These are phyloP conservation scores for Fraxinus ornus DNA, from an alignment of 305 asterid species.

Conservation along the genomic window DNA sequence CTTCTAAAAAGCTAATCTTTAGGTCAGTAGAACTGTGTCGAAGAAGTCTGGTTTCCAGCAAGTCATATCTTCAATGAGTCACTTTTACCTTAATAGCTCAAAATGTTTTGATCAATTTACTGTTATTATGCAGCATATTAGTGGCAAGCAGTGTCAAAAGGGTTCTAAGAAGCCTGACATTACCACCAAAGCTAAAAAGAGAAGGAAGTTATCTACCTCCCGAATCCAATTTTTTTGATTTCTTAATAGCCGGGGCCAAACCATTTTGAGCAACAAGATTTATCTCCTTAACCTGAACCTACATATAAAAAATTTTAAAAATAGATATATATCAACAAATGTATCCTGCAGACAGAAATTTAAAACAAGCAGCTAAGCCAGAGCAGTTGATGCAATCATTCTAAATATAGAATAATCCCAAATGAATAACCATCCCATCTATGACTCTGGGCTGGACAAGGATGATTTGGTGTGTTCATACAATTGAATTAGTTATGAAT, in stretches of 20 bases:
- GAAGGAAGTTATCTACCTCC: slow-evolving; percentile 33
- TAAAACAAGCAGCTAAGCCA: background rate
- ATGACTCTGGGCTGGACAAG: background rate
- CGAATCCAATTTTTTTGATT: slow-evolving; percentile 31
- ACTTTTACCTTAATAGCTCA: background rate
- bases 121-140: background rate
- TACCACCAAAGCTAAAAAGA: background rate
- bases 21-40: background rate
- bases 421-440: background rate
- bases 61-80: background rate
- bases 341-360: background rate
- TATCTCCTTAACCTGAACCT: slow-evolving; percentile 58
- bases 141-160: background rate
- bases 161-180: background rate
- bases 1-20: background rate
- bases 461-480: background rate
- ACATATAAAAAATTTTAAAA: slow-evolving; percentile 11
- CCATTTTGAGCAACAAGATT: slow-evolving; percentile 49
- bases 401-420: background rate
- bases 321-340: background rate
- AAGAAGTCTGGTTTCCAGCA: background rate
- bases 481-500: background rate
- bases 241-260: slow-evolving; percentile 18
- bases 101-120: background rate
- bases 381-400: background rate